Evolutionary conservation across 176 grass and related monocot species (phyloP), one percentile per base, ranked within the genome.

Genomic region (Ananas comosus): DNA sequence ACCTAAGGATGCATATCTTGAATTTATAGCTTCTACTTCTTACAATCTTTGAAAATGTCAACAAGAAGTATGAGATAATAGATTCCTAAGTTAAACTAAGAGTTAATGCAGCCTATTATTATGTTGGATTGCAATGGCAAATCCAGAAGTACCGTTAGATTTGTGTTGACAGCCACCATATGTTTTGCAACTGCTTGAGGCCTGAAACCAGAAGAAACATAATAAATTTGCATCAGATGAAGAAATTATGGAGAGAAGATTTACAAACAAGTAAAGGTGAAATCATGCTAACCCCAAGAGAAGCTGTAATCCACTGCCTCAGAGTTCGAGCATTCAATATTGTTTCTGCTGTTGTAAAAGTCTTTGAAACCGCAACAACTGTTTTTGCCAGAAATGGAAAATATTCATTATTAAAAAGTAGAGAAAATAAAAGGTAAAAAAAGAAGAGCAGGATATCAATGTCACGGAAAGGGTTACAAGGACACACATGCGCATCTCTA

Each of bases 91-190:
- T 59, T 10, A 19, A 21, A 18, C 0, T 21, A 59, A 59, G 19
- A 18, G n/a, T 59, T 10, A 59, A 59, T 59, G 16, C 19, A 10
- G 17, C 18, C 3, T 16, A 59, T 9, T n/a, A 14, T 6, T 21
- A 59, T 59, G 16, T 59, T 59, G 19, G 56, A 18, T 14, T 18
- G 19, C 56, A 19, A n/a, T 17, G 56, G 49, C 27, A 71, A 13
- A 3, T 68, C 0, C 5, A 64, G n/a, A 66, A 54, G 47, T 96
- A 91, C 92, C 83, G 82, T 72, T 61, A 96, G 85, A 85, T 96
- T 93, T 65, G 94, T 99, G 64, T 89, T 99, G 66, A 99, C 94
- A 80, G 94, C 94, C 64, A 99, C 88, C 94, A 99, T 99, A 78
- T 99, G 94, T 66, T 99, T 99, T 59, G 87, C 80, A 83, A 93